Evolutionary conservation across 2,329 filamentous ascomycete species (phyloP).

Genomic region (Cladosporium austrohemisphaericum): DNA sequence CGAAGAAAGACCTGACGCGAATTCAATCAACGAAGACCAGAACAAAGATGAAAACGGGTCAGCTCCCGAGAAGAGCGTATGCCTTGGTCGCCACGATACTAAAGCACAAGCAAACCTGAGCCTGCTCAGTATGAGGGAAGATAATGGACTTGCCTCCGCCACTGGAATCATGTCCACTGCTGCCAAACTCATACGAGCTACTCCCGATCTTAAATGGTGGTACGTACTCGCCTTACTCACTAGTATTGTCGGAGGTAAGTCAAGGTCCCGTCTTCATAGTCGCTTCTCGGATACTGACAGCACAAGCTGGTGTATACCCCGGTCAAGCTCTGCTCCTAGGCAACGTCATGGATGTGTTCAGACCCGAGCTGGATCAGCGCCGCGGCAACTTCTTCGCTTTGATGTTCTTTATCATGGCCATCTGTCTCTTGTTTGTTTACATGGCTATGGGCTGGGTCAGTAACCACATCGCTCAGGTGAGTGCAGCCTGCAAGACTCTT

Average conservation of each 20-base stretch:
- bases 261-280: too few species aligned
- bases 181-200: too few species aligned
- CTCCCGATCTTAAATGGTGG: too few species aligned
- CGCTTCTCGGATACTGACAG: conserved; percentile 35
- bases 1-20: background rate
- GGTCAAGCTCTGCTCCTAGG: conserved; percentile 49
- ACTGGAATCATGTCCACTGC: too few species aligned
- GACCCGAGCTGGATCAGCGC: conserved; percentile 34
- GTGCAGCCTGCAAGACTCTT: too few species aligned
- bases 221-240: too few species aligned
- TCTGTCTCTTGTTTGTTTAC: conserved; percentile 45
- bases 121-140: too few species aligned
- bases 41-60: too few species aligned
- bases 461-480: conserved; percentile 44
- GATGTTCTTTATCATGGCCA: conserved; percentile 55
- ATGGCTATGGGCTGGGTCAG: conserved; percentile 43
- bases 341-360: conserved; percentile 47
- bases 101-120: conserved; percentile 27
- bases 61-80: conserved; percentile 19
- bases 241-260: too few species aligned
- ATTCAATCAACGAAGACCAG: background rate
- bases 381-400: conserved; percentile 48
- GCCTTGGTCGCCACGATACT: conserved; percentile 20
- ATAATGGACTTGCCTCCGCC: too few species aligned
- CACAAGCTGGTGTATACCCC: conserved; percentile 29